phyloP scores from a whole-genome alignment of 1,284 basidiomycete genomes.

The Ceratobasidium theobromae region DNA sequence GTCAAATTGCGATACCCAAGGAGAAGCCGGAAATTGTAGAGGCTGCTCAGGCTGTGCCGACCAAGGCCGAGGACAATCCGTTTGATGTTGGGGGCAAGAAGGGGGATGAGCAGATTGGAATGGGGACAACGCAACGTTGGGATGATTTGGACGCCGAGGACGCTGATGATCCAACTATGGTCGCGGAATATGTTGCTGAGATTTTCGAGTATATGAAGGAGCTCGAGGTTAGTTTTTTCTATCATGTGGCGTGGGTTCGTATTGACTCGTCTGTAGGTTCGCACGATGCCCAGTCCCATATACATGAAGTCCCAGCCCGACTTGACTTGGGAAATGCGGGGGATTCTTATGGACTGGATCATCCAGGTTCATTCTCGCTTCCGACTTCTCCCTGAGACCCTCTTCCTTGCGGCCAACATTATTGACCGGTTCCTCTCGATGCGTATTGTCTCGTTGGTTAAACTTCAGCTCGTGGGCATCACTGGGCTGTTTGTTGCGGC shows the following conservation, averaged over 20 bases:
- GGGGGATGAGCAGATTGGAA: neutral
- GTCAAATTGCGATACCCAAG: neutral
- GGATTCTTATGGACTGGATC: constrained; percentile 95
- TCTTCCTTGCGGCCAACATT: constrained; percentile 93
- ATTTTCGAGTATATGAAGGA: constrained; percentile 92
- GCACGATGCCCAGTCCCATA: constrained; percentile 78
- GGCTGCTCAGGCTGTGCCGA: neutral
- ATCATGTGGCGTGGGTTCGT: neutral
- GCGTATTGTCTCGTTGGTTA: constrained; percentile 86
- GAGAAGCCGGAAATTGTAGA: neutral
- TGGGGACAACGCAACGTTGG: constrained; percentile 41
- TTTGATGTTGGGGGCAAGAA: neutral
- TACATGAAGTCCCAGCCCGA: constrained; percentile 93
- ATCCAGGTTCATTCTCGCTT: constrained; percentile 95
- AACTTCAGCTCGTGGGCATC: constrained; percentile 95
- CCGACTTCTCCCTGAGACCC: constrained; percentile 90
- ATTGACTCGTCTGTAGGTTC: constrained; percentile 48
- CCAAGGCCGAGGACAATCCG: constrained; percentile 7
- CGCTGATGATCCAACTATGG: constrained; percentile 94
- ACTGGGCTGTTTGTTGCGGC: constrained; percentile 92
- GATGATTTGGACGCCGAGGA: constrained; percentile 93
- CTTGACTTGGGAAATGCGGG: constrained; percentile 91
- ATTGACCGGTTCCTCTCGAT: constrained; percentile 95
- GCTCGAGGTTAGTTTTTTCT: constrained; percentile 51
- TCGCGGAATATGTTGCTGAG: constrained; percentile 92